Evolutionary conservation across 2,329 filamentous ascomycete species (phyloP), one percentile per base, ranked within the genome.

Genomic region (Aspergillus chevalieri): DNA sequence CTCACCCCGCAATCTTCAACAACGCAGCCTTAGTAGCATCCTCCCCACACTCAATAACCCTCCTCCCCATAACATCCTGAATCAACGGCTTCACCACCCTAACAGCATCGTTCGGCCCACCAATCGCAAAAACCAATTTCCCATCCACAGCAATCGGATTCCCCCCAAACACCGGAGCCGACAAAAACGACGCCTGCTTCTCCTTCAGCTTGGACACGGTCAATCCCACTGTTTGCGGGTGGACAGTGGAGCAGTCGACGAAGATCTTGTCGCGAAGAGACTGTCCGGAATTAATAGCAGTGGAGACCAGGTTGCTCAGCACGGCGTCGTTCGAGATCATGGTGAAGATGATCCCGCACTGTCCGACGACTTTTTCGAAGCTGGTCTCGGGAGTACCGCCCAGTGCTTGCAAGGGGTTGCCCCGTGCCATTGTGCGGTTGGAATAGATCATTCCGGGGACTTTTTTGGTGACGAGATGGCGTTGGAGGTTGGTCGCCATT

Each of bases 231-330:
- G 87, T 89, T 46, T 89, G 82, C 0, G 90, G 89, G 63, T 92
- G 87, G 33, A 95, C 82, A 6, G 90, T 95, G 3, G 87, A 92
- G 75, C 86, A 90, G 62, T 95, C 89, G 15, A 95, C 80, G 57
- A 95, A 85, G 33, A 94, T 75, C 74, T 94, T 95, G 56, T 84
- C 86, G 26, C 76, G 76, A 30, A 87, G 60, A 0, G 65, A 59
- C 12, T 60, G 57, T 3, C 58, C 60, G 3, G 54, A 62, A 34
- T 48, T 57, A 43, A 61, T 46, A 2, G 59, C 60, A 5, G 62
- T 57, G 12, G 59, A 58, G 45, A 66, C 54, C 0, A 71, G 55
- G 3, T 56, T 57, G 48, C 65, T 50, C 2, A 73, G 63, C 19
- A 72, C 70, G 2, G 64, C 47, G 57, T 74, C 72, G 49, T 74